Evolutionary conservation across 306 rosid genomes (phyloP).

Genomic region (Vachellia collinsii): DNA sequence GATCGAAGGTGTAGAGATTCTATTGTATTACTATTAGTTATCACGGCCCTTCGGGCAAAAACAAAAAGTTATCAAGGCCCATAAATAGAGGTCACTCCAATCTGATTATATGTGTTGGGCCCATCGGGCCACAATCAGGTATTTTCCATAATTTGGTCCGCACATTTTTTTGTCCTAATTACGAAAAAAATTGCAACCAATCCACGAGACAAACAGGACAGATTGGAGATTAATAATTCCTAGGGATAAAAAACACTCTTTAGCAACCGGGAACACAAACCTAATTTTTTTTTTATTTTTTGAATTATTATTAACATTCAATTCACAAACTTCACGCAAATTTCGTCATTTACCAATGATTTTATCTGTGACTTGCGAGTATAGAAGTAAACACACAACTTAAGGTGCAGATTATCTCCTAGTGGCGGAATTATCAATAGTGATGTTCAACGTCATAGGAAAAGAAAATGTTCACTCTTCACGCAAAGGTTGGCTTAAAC

Average conservation of each 20-base stretch:
- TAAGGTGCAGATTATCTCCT: background rate
- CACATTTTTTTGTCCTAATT: background rate
- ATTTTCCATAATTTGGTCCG: background rate
- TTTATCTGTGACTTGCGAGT: background rate
- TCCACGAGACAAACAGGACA: background rate
- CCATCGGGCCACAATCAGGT: background rate
- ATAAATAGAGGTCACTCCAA: background rate
- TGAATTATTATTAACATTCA: no score
- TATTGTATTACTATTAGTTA: background rate
- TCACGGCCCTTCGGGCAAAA: no score
- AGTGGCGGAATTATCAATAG: background rate
- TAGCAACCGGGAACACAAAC: no score
- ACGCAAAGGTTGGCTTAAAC: background rate
- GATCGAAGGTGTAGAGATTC: background rate
- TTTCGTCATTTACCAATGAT: background rate
- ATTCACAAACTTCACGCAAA: background rate
- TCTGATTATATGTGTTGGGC: background rate
- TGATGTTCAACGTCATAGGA: background rate
- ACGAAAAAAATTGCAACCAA: background rate
- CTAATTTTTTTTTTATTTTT: no score
- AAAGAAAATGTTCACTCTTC: background rate
- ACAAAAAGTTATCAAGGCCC: background rate
- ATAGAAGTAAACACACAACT: background rate
- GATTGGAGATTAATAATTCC: background rate
- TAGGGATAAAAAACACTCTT: no score